Evolutionary conservation across 2,329 filamentous ascomycete genomes (phyloP).

Genomic region (Pseudogymnoascus sp.): DNA sequence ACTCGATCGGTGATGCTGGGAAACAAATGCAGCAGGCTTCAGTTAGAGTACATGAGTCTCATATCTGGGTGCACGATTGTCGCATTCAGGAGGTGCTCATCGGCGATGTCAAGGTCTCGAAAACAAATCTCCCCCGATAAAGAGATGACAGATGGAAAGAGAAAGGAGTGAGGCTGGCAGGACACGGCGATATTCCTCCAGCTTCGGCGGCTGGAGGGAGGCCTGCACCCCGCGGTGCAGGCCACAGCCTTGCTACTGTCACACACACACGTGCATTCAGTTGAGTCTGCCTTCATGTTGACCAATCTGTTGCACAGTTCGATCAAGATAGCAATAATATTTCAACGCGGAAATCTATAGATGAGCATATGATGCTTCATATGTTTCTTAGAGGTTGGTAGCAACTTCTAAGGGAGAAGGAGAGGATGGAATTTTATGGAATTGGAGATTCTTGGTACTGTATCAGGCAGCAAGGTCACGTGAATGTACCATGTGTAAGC

Average conservation of each 20-base stretch:
- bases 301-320: not conserved
- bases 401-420: not conserved
- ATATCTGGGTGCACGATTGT: not conserved
- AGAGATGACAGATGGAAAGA: not conserved
- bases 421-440: not conserved
- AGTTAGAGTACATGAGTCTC: not conserved
- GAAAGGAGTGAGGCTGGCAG: not conserved
- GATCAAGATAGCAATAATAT: not conserved
- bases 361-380: not conserved
- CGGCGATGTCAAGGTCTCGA: not conserved
- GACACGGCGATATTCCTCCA: not conserved
- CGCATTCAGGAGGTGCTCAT: not conserved
- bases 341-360: not conserved
- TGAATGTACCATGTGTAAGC: not conserved
- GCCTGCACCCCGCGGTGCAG: not conserved
- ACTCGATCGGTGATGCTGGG: constrained; percentile 9
- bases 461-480: not conserved
- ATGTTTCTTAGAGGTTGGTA: not conserved
- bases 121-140: not conserved
- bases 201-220: not conserved
- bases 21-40: not conserved
- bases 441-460: not conserved
- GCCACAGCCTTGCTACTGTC: not conserved
- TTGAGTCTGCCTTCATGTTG: not conserved
- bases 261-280: not conserved